phyloP scores from a whole-genome alignment of 495 filamentous ascomycete species.

The Darksidea phi region DNA sequence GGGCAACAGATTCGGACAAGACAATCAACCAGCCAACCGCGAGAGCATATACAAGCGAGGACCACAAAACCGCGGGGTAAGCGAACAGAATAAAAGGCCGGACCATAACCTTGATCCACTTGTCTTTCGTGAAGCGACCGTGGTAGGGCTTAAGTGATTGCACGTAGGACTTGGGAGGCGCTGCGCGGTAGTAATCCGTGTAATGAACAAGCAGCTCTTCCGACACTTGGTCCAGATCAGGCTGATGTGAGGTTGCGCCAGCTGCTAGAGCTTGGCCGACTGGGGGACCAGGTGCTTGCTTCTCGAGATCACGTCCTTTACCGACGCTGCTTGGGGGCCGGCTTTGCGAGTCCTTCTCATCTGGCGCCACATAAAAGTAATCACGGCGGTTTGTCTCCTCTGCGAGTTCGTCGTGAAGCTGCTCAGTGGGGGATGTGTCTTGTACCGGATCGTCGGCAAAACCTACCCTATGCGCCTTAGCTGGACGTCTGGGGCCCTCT shows the following conservation, averaged over 20 bases:
- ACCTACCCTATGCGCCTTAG: conserved; percentile 7
- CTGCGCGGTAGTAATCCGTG: conserved; percentile 39
- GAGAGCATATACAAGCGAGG: conserved; percentile 77
- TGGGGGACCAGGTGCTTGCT: neutral
- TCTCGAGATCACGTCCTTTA: conserved; percentile 9
- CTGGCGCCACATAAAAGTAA: neutral
- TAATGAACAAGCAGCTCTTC: conserved; percentile 11
- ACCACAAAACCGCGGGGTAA: conserved; percentile 94
- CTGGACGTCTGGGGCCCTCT: neutral
- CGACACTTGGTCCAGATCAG: neutral
- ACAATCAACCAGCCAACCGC: conserved; percentile 97
- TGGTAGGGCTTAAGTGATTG: conserved; percentile 72
- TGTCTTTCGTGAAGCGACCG: conserved; percentile 73
- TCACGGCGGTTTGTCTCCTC: neutral
- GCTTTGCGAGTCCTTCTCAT: neutral
- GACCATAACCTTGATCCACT: conserved; percentile 71
- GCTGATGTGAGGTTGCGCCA: neutral
- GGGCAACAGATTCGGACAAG: conserved; percentile 77
- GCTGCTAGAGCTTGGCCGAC: neutral
- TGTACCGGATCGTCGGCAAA: conserved; percentile 11
- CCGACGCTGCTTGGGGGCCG: neutral
- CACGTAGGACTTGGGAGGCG: conserved; percentile 64
- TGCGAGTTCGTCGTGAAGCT: neutral
- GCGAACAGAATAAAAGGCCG: conserved; percentile 83
- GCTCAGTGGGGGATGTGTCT: neutral